Evolutionary conservation across 2,329 filamentous ascomycete species (phyloP).

Genomic region (Phialophora chinensis): DNA sequence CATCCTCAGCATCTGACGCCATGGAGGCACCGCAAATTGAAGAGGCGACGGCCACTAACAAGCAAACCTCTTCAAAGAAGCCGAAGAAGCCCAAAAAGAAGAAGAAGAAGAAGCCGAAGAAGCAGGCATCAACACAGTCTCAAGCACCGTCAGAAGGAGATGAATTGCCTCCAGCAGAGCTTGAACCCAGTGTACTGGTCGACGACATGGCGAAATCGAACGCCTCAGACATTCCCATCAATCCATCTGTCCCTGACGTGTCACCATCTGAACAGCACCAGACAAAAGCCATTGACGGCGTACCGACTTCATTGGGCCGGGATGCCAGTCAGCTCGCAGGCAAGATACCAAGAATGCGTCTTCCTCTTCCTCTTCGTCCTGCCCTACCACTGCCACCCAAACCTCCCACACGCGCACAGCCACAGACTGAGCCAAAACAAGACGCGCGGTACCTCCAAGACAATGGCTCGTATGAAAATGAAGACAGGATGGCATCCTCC

Average conservation of each 20-base stretch:
- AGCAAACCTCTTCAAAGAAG: conserved; percentile 3
- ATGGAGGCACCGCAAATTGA: background rate
- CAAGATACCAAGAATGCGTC: background rate
- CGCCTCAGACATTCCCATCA: background rate
- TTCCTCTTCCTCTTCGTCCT: background rate
- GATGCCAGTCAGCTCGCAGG: background rate
- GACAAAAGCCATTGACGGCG: background rate
- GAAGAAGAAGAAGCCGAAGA: conserved; percentile 13
- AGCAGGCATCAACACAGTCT: background rate
- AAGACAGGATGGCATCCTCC: background rate
- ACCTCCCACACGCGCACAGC: background rate
- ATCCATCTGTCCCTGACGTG: background rate
- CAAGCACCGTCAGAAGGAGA: background rate
- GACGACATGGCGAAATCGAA: background rate
- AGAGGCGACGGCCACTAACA: background rate
- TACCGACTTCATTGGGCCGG: background rate
- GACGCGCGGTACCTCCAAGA: background rate
- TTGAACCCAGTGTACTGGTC: background rate
- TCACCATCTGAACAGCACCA: background rate
- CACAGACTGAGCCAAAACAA: background rate
- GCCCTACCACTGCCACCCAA: background rate
- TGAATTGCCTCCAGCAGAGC: background rate
- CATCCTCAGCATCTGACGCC: background rate
- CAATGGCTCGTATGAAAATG: background rate
- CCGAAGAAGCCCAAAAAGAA: conserved; percentile 12